phyloP scores from a whole-genome alignment of 768 basidiomycete genomes.

The Hortiboletus flavorubellus region DNA sequence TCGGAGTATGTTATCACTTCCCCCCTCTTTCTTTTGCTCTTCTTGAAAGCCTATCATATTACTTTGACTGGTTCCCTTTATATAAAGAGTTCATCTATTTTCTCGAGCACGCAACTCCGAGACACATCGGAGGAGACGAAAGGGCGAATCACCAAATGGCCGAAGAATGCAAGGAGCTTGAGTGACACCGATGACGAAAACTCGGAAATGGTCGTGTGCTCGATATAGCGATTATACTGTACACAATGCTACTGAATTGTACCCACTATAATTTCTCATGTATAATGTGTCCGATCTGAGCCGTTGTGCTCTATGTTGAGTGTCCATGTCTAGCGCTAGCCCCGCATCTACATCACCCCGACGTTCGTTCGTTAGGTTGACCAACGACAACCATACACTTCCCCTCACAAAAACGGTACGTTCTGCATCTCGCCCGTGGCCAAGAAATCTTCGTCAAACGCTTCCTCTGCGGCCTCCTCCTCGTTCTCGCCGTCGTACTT shows the following conservation, averaged over 20 bases:
- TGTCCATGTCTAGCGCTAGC: background rate
- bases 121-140: too few relatives aligned
- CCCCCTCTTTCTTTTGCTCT: too few relatives aligned
- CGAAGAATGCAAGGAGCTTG: too few relatives aligned
- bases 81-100: too few relatives aligned
- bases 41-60: too few relatives aligned
- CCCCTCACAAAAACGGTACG: slow-evolving; percentile 56
- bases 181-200: too few relatives aligned
- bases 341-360: background rate
- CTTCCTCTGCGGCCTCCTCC: slow-evolving; percentile 65
- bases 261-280: background rate
- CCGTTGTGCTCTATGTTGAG: background rate
- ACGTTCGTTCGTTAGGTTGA: background rate
- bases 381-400: background rate
- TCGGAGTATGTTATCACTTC: too few relatives aligned
- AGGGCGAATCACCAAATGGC: too few relatives aligned
- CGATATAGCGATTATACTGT: background rate
- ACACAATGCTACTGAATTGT: background rate
- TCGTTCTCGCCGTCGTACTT: slow-evolving; percentile 43
- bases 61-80: too few relatives aligned
- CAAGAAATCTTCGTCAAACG: slow-evolving; percentile 75
- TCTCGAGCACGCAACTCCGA: too few relatives aligned
- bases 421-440: slow-evolving; percentile 83
- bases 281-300: background rate
- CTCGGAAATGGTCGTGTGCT: background rate